These are phyloP conservation scores for sorghum (Sorghum bicolor) DNA, from an alignment of 176 grass and related monocot genomes.

Conservation along the genomic window Sorghum_bicolor_NCBIv3 NC_012872.2:11651001-11651500, in stretches of 20 bases:
- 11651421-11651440: slow-evolving; percentile 51
- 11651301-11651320: slow-evolving; percentile 39
- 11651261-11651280: slow-evolving; percentile 35
- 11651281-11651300: slow-evolving; percentile 2
- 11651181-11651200: slow-evolving; percentile 43
- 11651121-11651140: slow-evolving; percentile 49
- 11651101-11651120: slow-evolving; percentile 32
- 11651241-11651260: slow-evolving; percentile 24
- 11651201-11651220: slow-evolving; percentile 62
- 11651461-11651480: slow-evolving; percentile 26
- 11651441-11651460: slow-evolving; percentile 46
- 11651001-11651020: slow-evolving; percentile 68
- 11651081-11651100: slow-evolving; percentile 80
- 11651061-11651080: slow-evolving; percentile 51
- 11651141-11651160: slow-evolving; percentile 58
- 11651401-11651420: slow-evolving; percentile 33
- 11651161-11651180: slow-evolving; percentile 55
- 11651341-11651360: slow-evolving; percentile 57
- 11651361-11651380: slow-evolving; percentile 53
- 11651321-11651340: slow-evolving; percentile 47
- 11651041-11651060: slow-evolving; percentile 55
- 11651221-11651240: slow-evolving; percentile 39
- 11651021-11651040: slow-evolving; percentile 48
- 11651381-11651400: slow-evolving; percentile 43
- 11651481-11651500: background rate